Percentiles rank a stretch among this genome's conserved stretches.
phyloP scores from a whole-genome alignment of 805 yeast species.

The Wickerhamiella brachini region DNA sequence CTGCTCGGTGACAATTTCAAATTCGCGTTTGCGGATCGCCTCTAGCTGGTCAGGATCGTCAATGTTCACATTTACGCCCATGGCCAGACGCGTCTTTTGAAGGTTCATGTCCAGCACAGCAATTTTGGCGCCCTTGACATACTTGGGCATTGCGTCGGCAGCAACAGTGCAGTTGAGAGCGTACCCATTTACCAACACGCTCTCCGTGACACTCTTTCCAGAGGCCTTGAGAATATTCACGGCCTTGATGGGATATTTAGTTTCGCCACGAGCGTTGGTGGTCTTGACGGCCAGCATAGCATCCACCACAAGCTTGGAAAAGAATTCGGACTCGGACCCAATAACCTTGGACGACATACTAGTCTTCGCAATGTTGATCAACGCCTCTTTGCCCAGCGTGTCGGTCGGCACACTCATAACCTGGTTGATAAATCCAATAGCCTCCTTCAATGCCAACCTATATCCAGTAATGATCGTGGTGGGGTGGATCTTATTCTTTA shows the following conservation, averaged over 20 bases:
- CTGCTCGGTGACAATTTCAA: conserved; percentile 72
- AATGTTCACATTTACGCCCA: conserved; percentile 94
- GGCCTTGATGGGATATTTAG: conserved; percentile 76
- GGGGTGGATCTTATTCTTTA: conserved; percentile 89
- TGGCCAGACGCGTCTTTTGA: conserved; percentile 93
- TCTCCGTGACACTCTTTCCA: conserved; percentile 84
- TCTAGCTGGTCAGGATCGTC: conserved; percentile 97
- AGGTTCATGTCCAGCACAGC: conserved; percentile 85
- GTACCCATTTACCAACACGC: conserved; percentile 79
- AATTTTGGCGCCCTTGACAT: conserved; percentile 54
- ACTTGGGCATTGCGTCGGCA: conserved; percentile 86
- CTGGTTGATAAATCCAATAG: conserved; percentile 72
- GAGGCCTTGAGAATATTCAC: conserved; percentile 93
- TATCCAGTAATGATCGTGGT: conserved; percentile 96
- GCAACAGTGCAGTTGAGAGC: conserved; percentile 96
- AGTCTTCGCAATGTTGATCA: conserved; percentile 86
- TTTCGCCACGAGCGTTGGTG: conserved; percentile 71
- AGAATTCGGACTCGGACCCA: conserved; percentile 86
- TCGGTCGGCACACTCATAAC: conserved; percentile 74
- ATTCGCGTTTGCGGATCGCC: conserved; percentile 77
- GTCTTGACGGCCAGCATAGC: conserved; percentile 93
- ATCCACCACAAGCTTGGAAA: conserved; percentile 82
- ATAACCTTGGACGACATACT: conserved; percentile 95
- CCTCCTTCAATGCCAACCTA: conserved; percentile 84
- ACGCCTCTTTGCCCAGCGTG: conserved; percentile 62